These are phyloP conservation scores for Penicillium vulpinum DNA, from an alignment of 2,329 filamentous ascomycete genomes.

Conservation along the genomic window DNA sequence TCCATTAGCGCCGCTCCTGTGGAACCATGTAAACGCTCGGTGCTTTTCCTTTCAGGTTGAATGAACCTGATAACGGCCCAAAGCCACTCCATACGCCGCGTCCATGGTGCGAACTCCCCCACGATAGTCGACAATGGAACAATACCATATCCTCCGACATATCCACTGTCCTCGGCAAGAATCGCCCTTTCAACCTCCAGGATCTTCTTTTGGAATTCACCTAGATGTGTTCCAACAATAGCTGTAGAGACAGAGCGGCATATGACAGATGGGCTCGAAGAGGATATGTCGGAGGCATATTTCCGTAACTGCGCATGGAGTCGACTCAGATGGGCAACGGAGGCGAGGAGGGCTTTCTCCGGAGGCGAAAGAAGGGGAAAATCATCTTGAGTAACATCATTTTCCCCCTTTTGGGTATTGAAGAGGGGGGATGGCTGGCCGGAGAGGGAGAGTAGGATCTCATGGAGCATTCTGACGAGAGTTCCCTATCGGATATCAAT, in stretches of 20 bases:
- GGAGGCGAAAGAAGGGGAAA: slow-evolving; percentile 66
- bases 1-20: slow-evolving; percentile 76
- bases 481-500: slow-evolving; percentile 4
- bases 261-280: slow-evolving; percentile 73
- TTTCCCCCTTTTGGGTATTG: slow-evolving; percentile 52
- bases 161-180: slow-evolving; percentile 70
- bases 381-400: slow-evolving; percentile 51
- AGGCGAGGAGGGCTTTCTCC: slow-evolving; percentile 77
- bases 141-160: slow-evolving; percentile 89
- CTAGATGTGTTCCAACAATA: slow-evolving; percentile 72
- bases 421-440: slow-evolving; percentile 90
- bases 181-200: slow-evolving; percentile 80
- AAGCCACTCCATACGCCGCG: slow-evolving; percentile 79
- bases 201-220: slow-evolving; percentile 78
- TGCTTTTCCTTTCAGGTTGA: slow-evolving; percentile 44
- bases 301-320: slow-evolving; percentile 72
- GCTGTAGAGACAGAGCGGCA: slow-evolving; percentile 84
- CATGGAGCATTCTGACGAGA: slow-evolving; percentile 77
- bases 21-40: slow-evolving; percentile 43
- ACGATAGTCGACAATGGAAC: slow-evolving; percentile 86
- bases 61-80: slow-evolving; percentile 73
- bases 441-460: slow-evolving; percentile 94
- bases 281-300: slow-evolving; percentile 66
- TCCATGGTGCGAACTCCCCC: slow-evolving; percentile 84
- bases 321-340: slow-evolving; percentile 73